phyloP scores from a whole-genome alignment of 202 grass and related monocot species.

The Zoysia matrella region DNA sequence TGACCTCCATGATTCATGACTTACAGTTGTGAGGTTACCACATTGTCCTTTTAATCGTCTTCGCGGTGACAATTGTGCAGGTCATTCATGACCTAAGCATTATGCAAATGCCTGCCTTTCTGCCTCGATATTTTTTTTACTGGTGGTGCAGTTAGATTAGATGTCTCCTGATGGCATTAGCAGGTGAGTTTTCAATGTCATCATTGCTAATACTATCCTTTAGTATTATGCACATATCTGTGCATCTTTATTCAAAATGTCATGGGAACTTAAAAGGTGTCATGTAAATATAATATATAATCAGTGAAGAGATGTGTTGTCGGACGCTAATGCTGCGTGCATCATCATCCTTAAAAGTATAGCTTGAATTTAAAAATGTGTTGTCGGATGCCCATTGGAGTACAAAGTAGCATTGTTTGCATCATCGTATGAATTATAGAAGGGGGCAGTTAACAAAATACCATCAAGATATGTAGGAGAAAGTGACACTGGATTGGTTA shows the following conservation, averaged over 20 bases:
- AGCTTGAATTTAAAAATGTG: conserved; percentile 38
- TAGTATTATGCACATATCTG: conserved; percentile 19
- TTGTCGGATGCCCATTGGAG: conserved; percentile 61
- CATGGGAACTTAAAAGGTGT: conserved; percentile 2
- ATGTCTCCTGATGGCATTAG: conserved; percentile 29
- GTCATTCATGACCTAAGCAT: conserved; percentile 31
- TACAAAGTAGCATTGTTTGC: conserved; percentile 20
- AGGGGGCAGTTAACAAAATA: conserved; percentile 49
- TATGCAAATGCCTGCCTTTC: conserved; percentile 5
- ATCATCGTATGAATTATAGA: conserved; percentile 45
- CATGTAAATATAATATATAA: neutral
- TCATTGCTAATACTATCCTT: conserved; percentile 9
- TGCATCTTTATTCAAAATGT: conserved; percentile 5
- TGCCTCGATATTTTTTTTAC: conserved; percentile 31
- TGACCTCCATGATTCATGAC: no score
- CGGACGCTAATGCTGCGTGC: conserved; percentile 40
- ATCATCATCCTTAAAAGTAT: conserved; percentile 41
- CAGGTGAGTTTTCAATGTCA: conserved; percentile 55
- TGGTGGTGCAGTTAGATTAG: conserved; percentile 51
- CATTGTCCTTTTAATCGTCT: neutral
- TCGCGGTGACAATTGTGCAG: conserved; percentile 30
- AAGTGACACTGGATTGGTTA: conserved; percentile 27
- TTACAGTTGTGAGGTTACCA: no score
- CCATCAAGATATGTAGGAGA: conserved; percentile 32
- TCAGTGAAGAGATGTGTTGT: conserved; percentile 43